Evolutionary conservation across 192 early-diverging fungal species (phyloP).

Genomic region (Kickxella alabastrina): DNA sequence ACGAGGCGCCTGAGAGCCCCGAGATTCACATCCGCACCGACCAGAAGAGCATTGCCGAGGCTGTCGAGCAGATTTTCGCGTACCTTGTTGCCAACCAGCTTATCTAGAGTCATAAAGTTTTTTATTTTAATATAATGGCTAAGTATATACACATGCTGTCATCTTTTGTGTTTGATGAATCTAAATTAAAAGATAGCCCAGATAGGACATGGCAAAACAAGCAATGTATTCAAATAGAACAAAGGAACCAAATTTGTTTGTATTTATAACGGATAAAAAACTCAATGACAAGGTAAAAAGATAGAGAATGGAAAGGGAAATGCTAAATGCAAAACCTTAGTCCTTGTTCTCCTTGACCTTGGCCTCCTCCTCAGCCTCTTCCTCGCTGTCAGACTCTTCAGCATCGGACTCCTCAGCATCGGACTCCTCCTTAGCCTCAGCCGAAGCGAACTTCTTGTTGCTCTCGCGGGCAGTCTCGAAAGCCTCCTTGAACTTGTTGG

Average conservation of each 20-base stretch:
- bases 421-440: conserved; percentile 24
- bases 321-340: neutral
- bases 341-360: conserved; percentile 35
- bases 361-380: conserved; percentile 42
- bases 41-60: conserved; percentile 58
- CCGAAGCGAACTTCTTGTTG: conserved; percentile 31
- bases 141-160: neutral
- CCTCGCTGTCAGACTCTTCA: conserved; percentile 27
- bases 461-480: conserved; percentile 70
- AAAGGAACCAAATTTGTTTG: too few species aligned
- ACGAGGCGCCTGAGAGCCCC: conserved; percentile 78
- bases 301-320: neutral
- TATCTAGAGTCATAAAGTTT: conserved; percentile 6
- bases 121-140: neutral
- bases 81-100: conserved; percentile 28
- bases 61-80: conserved; percentile 33
- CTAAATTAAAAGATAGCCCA: too few species aligned
- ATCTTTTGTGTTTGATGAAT: conserved; percentile 2
- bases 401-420: conserved; percentile 23
- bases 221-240: too few species aligned
- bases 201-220: too few species aligned
- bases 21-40: conserved; percentile 86
- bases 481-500: conserved; percentile 85
- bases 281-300: neutral
- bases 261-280: neutral